Percentiles rank a stretch among this genome's conserved stretches.
Conservation (phyloP, 495 filamentous ascomycete genomes). For the Xeromyces bisporus region DNA sequence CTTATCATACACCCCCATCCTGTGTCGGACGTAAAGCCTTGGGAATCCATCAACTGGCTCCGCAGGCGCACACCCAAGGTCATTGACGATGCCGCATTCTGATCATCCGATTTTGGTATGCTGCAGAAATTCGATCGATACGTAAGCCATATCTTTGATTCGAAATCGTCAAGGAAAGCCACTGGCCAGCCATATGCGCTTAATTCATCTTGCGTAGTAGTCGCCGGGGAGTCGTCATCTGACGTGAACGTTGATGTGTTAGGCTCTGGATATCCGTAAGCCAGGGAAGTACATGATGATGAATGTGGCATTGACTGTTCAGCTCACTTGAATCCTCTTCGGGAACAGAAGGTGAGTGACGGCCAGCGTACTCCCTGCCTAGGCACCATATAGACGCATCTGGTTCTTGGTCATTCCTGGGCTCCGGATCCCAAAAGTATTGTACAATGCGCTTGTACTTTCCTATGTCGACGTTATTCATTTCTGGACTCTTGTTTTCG, state of each 20-base stretch:
- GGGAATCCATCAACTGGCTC: conserved; percentile 60
- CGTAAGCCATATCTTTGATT: conserved; percentile 89
- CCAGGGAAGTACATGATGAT: background rate
- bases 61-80: conserved; percentile 74
- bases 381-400: conserved; percentile 74
- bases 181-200: conserved; percentile 56
- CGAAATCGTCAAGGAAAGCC: conserved; percentile 80
- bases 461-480: conserved; percentile 45
- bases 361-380: conserved; percentile 49
- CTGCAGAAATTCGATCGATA: conserved; percentile 76
- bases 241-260: background rate
- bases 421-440: conserved; percentile 91
- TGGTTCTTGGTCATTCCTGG: conserved; percentile 58
- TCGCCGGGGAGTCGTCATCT: conserved; percentile 22
- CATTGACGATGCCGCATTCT: conserved; percentile 50
- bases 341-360: background rate
- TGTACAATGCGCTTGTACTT: conserved; percentile 71
- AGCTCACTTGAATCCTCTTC: conserved; percentile 5
- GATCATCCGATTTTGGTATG: conserved; percentile 65
- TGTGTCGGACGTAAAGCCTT: conserved; percentile 81
- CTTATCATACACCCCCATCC: conserved; percentile 99
- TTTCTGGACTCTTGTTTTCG: conserved; percentile 12
- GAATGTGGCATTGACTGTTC: conserved; percentile 4
- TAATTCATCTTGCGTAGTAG: conserved; percentile 1
- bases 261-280: background rate